These are phyloP conservation scores for Athelia sp. DNA, from an alignment of 1,284 basidiomycete species.

Conservation along the genomic window DNA sequence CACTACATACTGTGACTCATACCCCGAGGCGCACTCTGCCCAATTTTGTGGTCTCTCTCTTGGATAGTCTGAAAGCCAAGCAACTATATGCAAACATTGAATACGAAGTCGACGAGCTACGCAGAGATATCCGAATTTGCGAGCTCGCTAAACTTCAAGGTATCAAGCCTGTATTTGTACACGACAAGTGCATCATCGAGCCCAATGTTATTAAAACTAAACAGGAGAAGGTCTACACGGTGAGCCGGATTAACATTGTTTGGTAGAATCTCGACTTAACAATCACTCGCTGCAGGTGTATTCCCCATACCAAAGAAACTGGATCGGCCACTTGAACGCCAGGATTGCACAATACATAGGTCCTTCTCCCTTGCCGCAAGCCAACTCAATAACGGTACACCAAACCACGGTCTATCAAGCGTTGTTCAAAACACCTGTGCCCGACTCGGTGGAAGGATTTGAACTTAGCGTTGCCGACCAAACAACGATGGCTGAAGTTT, in stretches of 20 bases:
- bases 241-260: constrained; percentile 27
- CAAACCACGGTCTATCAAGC: constrained; percentile 40
- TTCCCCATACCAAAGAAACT: constrained; percentile 66
- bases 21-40: constrained; percentile 55
- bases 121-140: constrained; percentile 69
- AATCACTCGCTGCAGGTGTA: constrained; percentile 46
- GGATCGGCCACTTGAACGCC: constrained; percentile 50
- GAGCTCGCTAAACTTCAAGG: constrained; percentile 48
- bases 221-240: constrained; percentile 63
- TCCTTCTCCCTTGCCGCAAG: constrained; percentile 46
- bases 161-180: constrained; percentile 62
- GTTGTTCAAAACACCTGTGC: constrained; percentile 58
- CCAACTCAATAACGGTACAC: constrained; percentile 52
- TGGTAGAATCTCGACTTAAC: not conserved
- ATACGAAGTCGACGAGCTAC: constrained; percentile 91
- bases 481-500: constrained; percentile 61
- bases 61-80: constrained; percentile 46
- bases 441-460: constrained; percentile 58
- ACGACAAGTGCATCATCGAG: constrained; percentile 79
- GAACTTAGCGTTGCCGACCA: constrained; percentile 55
- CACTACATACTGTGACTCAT: constrained; percentile 60
- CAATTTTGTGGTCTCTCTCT: constrained; percentile 47
- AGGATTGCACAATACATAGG: constrained; percentile 46
- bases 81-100: constrained; percentile 82
- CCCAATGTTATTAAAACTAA: constrained; percentile 76